Base-by-base conservation (phyloP, 1,284 basidiomycete species). In the Apiotrichum veenhuisii region DNA sequence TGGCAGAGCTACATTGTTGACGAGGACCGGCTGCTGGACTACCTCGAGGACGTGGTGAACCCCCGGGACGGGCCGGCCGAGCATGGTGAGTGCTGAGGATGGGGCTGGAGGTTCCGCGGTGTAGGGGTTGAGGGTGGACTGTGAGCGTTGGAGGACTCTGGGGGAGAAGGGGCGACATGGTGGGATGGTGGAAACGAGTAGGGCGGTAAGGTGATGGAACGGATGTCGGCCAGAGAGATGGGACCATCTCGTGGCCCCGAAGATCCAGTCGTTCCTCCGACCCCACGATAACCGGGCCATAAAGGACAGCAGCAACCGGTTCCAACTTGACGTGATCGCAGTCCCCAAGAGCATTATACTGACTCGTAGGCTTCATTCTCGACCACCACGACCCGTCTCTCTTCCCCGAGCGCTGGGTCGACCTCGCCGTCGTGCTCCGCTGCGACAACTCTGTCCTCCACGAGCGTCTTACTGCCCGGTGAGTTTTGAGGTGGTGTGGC, bases 311-410 rank as follows among this genome's bases (percentile, higher is more conserved):
- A n/a, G n/a, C n/a, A n/a, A n/a, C n/a, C n/a, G n/a, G n/a, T n/a
- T n/a, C n/a, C n/a, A n/a, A n/a, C n/a, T n/a, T n/a, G n/a, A n/a
- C n/a, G n/a, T n/a, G n/a, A n/a, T n/a, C n/a, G n/a, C n/a, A n/a
- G n/a, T n/a, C n/a, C n/a, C n/a, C n/a, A n/a, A n/a, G n/a, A n/a
- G n/a, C n/a, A n/a, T n/a, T n/a, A n/a, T n/a, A n/a, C 59, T 62
- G 27, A 62, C 56, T 5, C 77, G 89, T n/a, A 51, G 93, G 93
- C 14, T 80, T 96, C 66, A 86, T 98, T 54, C 83, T 98, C 27
- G 96, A 99, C 75, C 98, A 96, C 89, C 96, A 99, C 75, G 92
- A 91, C 33, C 96, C 92, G 71, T 91, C 94, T 58, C 78, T 87
- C 37, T 99, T 94, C 68, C 96, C 96, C 0, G 93, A 98, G 76